Evolutionary conservation across 768 basidiomycete species (phyloP), one percentile per base, ranked within the genome.

Genomic region (Boletus vinaceobasis): DNA sequence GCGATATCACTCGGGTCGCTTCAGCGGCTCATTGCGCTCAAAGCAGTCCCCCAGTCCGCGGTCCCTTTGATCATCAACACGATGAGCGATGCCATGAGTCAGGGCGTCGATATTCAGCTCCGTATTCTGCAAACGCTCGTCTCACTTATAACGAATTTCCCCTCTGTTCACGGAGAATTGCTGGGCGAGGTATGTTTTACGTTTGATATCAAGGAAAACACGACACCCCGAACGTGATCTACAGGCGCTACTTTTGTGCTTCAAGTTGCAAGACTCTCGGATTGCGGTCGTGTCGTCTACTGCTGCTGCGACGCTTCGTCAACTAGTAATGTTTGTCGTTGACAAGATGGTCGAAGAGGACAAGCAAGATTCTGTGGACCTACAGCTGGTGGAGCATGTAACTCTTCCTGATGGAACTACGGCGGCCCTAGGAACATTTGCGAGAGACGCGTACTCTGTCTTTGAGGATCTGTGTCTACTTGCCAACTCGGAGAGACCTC

Each of bases 251-350:
- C 74, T 96, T n/a, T 74, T 98, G 8, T 98, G 94, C 65, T 98
- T 98, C 80, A 93, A 87, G 69, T 75, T 98, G 26, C 94, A 98
- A 71, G 97, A 98, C 55, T 95, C 93, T 1, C 86, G 91, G 59
- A 97, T 95, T 23, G 90, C 93, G 0, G 96, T 98, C 26, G 96
- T 99, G 7, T 96, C 94, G 3, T 95, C 93, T 0, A 98, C 97
- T 4, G 96, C 96, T 2, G 95, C 95, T 3, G 97, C 97, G 0
- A 98, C 95, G 0, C 80, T 98, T 5, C 87, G 95, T 3, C 96
- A 98, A 67, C 79, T 98, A 2, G 92, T 98, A 43, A 98, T 99
- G 95, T 91, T 98, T 60, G 87, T 98, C 17, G 90, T 98, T 42
- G 97, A 99, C 73, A 94, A 96, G 67, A 90, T 98, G 71, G 83